Evolutionary conservation across 345 rosid species (phyloP).

Genomic region (Gossypium anomalum): DNA sequence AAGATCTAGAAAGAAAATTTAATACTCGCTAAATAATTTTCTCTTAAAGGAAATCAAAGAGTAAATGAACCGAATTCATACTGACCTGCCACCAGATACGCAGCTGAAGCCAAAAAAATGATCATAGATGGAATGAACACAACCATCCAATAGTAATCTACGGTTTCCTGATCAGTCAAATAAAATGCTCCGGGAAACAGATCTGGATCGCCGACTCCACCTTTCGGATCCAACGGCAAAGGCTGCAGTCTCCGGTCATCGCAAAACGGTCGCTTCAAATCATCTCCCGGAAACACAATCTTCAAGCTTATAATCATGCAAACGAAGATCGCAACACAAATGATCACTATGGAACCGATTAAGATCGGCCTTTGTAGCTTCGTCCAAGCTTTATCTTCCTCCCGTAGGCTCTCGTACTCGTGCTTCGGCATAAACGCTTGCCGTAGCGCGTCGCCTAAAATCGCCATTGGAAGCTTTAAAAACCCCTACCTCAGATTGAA

Average conservation of each 20-base stretch:
- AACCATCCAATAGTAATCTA: conserved; percentile 87
- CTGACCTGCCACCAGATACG: conserved; percentile 9
- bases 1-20: neutral
- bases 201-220: conserved; percentile 52
- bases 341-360: conserved; percentile 21
- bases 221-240: conserved; percentile 42
- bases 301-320: conserved; percentile 66
- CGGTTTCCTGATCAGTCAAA: conserved; percentile 87
- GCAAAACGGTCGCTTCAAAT: conserved; percentile 68
- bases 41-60: neutral
- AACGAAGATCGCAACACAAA: conserved; percentile 42
- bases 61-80: neutral
- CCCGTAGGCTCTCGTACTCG: conserved; percentile 78
- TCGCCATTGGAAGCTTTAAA: conserved; percentile 42
- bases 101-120: conserved; percentile 1
- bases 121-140: conserved; percentile 49
- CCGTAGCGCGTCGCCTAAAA: conserved; percentile 76
- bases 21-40: neutral
- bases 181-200: conserved; percentile 63
- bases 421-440: conserved; percentile 90
- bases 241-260: conserved; percentile 50
- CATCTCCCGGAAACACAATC: conserved; percentile 66
- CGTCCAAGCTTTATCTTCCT: conserved; percentile 75
- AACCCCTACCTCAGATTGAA: neutral
- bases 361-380: conserved; percentile 64